phyloP scores from a whole-genome alignment of 2,329 filamentous ascomycete species.

The Cadophora luteo-olivacea region DNA sequence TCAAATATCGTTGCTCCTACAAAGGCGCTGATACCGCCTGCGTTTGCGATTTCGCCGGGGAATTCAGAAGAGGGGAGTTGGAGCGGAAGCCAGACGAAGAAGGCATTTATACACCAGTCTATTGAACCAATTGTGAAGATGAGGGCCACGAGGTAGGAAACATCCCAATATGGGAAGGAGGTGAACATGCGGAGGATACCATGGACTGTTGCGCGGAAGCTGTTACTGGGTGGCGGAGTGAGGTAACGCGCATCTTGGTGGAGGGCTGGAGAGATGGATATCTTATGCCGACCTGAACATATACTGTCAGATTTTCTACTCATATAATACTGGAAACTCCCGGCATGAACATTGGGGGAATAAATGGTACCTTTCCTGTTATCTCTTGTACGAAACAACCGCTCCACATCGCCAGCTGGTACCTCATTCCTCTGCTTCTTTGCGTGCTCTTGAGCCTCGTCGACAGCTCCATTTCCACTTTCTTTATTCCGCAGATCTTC shows the following conservation, averaged over 20 bases:
- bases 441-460: background rate
- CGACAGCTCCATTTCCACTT: conserved; percentile 8
- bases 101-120: conserved; percentile 65
- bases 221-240: conserved; percentile 44
- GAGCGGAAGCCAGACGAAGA: conserved; percentile 69
- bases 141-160: conserved; percentile 60
- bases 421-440: conserved; percentile 33
- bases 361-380: conserved; percentile 50
- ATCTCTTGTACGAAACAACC: conserved; percentile 53
- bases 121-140: conserved; percentile 60
- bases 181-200: conserved; percentile 56
- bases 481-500: conserved; percentile 3
- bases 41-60: conserved; percentile 56
- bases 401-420: conserved; percentile 38
- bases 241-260: conserved; percentile 35
- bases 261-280: conserved; percentile 43
- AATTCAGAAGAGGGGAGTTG: conserved; percentile 60
- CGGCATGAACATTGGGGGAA: background rate
- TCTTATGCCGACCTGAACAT: conserved; percentile 47
- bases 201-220: conserved; percentile 34
- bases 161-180: conserved; percentile 60
- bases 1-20: conserved; percentile 74
- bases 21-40: conserved; percentile 67
- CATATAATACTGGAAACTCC: background rate
- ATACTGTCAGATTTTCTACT: background rate